Conservation (phyloP, 2,329 filamentous ascomycete species). For the Penicillium sp. region DNA sequence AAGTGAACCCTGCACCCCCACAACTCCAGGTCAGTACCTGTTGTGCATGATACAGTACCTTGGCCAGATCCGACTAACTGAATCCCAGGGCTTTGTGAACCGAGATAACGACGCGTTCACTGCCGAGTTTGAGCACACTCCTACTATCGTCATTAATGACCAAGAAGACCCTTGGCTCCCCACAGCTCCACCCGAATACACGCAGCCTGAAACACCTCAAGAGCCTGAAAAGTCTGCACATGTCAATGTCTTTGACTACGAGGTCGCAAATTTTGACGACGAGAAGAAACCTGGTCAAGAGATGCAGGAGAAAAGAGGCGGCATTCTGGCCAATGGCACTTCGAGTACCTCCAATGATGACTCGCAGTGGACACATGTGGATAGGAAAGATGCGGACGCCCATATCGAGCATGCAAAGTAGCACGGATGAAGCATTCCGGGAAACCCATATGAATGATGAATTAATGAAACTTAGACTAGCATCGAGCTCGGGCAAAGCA, state of each 20-base stretch:
- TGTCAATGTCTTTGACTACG: constrained; percentile 43
- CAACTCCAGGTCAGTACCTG: constrained; percentile 39
- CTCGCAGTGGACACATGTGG: constrained; percentile 9
- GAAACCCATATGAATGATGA: constrained; percentile 19
- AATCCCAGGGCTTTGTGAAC: constrained; percentile 48
- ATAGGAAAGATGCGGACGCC: constrained; percentile 11
- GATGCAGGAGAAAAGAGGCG: constrained; percentile 41
- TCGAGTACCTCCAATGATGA: constrained; percentile 10
- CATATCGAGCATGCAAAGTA: constrained; percentile 15
- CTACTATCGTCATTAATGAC: constrained; percentile 10
- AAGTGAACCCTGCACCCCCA: constrained; percentile 32
- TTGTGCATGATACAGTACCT: not conserved
- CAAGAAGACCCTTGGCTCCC: constrained; percentile 5
- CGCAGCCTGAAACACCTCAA: not conserved
- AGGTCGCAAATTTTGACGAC: constrained; percentile 40
- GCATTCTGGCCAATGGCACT: constrained; percentile 24
- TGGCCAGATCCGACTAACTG: constrained; percentile 11
- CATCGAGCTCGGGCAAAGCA: not conserved
- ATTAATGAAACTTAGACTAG: constrained; percentile 10
- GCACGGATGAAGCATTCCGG: constrained; percentile 2
- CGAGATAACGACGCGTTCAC: constrained; percentile 50
- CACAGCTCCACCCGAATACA: not conserved
- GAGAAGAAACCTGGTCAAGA: constrained; percentile 33
- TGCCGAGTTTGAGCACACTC: constrained; percentile 32
- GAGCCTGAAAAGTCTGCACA: constrained; percentile 11